phyloP scores from a whole-genome alignment of 139 green algal species.

The Bryopsis sp. region DNA sequence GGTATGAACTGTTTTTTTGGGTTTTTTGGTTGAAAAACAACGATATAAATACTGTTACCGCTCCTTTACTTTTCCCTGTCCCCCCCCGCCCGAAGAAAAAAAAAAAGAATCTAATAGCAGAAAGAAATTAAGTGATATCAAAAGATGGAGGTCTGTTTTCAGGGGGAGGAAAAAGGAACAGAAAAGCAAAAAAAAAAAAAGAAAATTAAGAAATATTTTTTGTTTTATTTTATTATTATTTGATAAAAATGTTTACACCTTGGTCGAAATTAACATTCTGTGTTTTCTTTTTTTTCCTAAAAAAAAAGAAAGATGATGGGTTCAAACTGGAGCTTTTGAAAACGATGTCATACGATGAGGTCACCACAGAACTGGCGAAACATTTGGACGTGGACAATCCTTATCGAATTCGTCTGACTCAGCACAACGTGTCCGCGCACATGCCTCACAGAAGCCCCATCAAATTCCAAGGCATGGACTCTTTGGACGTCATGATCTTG shows the following conservation, averaged over 20 bases:
- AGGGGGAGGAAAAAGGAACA: not conserved
- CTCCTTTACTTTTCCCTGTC: too few relatives aligned
- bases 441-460: constrained; percentile 34
- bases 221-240: constrained; percentile 3
- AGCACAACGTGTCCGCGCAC: constrained; percentile 72
- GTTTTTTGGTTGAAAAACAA: not conserved
- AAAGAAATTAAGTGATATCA: too few relatives aligned
- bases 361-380: constrained; percentile 34
- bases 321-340: constrained; percentile 78
- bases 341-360: constrained; percentile 69
- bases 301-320: constrained; percentile 50
- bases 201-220: not conserved
- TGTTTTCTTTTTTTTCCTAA: too few relatives aligned
- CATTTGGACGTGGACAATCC: constrained; percentile 27
- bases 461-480: constrained; percentile 41
- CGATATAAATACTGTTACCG: too few relatives aligned
- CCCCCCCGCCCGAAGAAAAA: too few relatives aligned
- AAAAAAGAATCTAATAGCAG: too few relatives aligned
- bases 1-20: not conserved
- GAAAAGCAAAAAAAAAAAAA: too few relatives aligned
- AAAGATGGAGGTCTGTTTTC: too few relatives aligned
- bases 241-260: too few relatives aligned
- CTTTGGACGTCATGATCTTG: constrained; percentile 58
- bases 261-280: not conserved
- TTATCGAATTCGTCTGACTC: constrained; percentile 55